Conservation (phyloP, 1,284 basidiomycete species). For the Ceratobasidium sp. region DNA sequence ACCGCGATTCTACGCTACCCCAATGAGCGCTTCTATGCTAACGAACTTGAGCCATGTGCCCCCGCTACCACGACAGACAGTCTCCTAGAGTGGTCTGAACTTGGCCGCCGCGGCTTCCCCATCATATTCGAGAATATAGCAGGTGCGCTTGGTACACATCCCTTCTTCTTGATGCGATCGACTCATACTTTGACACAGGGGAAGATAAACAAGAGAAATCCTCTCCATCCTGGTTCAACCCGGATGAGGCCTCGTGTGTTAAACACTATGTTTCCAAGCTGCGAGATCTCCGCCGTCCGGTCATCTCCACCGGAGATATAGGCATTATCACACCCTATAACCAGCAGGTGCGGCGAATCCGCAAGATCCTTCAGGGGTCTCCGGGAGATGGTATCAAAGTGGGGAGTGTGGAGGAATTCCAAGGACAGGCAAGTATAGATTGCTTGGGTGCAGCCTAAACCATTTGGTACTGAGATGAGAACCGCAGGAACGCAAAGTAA, state of each 20-base stretch:
- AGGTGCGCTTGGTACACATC: slow-evolving; percentile 50
- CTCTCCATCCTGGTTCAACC: slow-evolving; percentile 72
- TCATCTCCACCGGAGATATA: slow-evolving; percentile 56
- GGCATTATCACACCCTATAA: slow-evolving; percentile 65
- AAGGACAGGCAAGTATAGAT: slow-evolving; percentile 59
- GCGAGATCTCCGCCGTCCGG: slow-evolving; percentile 47
- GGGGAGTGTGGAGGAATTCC: slow-evolving; percentile 68
- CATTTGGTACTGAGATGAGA: neutral
- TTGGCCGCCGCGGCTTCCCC: slow-evolving; percentile 61
- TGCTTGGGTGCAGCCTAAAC: neutral
- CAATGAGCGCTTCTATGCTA: slow-evolving; percentile 63
- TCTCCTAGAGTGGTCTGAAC: slow-evolving; percentile 50
- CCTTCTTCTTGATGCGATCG: neutral
- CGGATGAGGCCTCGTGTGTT: slow-evolving; percentile 62
- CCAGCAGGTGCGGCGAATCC: slow-evolving; percentile 60
- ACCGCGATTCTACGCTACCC: slow-evolving; percentile 62
- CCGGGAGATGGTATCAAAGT: slow-evolving; percentile 57
- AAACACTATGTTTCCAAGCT: slow-evolving; percentile 57
- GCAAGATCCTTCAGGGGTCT: slow-evolving; percentile 49
- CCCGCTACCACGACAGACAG: slow-evolving; percentile 50
- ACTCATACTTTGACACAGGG: slow-evolving; percentile 25
- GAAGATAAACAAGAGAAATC: slow-evolving; percentile 64
- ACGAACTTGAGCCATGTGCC: slow-evolving; percentile 58
- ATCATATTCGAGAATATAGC: slow-evolving; percentile 64
- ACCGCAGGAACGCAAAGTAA: slow-evolving; percentile 59